phyloP scores from a whole-genome alignment of 2,329 filamentous ascomycete genomes.

The Conoideocrella luteorostrata region DNA sequence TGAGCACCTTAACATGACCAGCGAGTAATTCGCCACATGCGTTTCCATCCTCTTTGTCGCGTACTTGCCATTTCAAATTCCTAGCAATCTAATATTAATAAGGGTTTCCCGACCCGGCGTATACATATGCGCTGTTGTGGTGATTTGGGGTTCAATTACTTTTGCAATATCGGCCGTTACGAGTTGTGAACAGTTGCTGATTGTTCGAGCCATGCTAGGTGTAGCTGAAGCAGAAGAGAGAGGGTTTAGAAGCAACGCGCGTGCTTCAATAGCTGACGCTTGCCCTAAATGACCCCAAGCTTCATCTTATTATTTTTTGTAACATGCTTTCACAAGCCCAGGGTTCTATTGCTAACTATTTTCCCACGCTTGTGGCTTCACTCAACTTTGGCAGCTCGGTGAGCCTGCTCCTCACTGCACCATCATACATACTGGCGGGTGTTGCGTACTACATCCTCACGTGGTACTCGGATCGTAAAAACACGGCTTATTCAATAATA shows the following conservation, averaged over 20 bases:
- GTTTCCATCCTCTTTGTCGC: slow-evolving; percentile 42
- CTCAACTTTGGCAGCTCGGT: slow-evolving; percentile 29
- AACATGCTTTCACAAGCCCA: slow-evolving; percentile 33
- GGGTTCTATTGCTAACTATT: slow-evolving; percentile 25
- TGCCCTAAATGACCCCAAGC: slow-evolving; percentile 28
- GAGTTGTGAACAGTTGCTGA: slow-evolving; percentile 21
- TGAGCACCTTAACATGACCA: slow-evolving; percentile 46
- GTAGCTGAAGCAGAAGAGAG: slow-evolving; percentile 27
- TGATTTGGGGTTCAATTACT: slow-evolving; percentile 18
- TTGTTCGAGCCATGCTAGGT: slow-evolving; percentile 33
- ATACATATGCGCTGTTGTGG: slow-evolving; percentile 17
- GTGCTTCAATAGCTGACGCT: slow-evolving; percentile 18
- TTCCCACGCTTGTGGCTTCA: slow-evolving; percentile 24
- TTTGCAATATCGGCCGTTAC: slow-evolving; percentile 38
- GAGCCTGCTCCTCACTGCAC: slow-evolving; percentile 38
- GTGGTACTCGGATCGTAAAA: slow-evolving; percentile 31
- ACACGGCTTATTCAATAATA: slow-evolving; percentile 28
- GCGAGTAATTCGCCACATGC: slow-evolving; percentile 11
- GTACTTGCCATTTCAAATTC: slow-evolving; percentile 44
- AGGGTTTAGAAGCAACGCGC: slow-evolving; percentile 22
- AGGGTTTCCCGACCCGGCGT: slow-evolving; percentile 27
- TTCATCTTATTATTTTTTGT: slow-evolving; percentile 29
- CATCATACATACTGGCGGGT: slow-evolving; percentile 37
- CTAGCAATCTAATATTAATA: slow-evolving; percentile 44
- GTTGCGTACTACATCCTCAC: slow-evolving; percentile 27